phyloP scores from a whole-genome alignment of 495 filamentous ascomycete genomes.

The Talaromyces wortmannii region DNA sequence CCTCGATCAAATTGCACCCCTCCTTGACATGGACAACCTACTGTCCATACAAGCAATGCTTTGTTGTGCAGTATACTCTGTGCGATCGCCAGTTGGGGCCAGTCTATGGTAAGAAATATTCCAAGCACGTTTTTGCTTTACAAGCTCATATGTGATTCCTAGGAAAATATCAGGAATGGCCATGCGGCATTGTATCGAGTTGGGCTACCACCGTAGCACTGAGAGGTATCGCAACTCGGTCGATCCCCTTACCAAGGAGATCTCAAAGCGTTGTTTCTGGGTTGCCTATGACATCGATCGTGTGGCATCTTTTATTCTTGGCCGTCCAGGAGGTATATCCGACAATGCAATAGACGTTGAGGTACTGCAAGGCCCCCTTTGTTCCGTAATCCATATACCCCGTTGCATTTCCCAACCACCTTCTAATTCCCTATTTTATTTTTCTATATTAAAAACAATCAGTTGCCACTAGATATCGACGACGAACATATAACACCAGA shows the following conservation, averaged over 20 bases:
- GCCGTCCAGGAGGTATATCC: constrained; percentile 8
- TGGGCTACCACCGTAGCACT: constrained; percentile 12
- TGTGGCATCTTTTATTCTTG: constrained; percentile 6
- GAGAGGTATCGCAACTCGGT: background rate
- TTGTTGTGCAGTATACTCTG: constrained; percentile 11
- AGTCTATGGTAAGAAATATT: constrained; percentile 8
- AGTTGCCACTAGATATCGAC: constrained; percentile 7
- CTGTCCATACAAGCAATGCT: constrained; percentile 12
- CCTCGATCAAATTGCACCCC: background rate
- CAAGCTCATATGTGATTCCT: background rate
- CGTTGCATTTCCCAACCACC: background rate
- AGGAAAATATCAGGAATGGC: constrained; percentile 12
- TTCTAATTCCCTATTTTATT: background rate
- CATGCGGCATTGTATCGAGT: constrained; percentile 11
- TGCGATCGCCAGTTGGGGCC: constrained; percentile 5
- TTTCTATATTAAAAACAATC: background rate
- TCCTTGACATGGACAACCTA: constrained; percentile 4
- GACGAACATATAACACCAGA: constrained; percentile 1
- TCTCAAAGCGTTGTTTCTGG: constrained; percentile 11
- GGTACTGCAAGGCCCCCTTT: constrained; percentile 2
- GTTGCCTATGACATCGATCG: constrained; percentile 8
- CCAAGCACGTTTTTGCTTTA: background rate
- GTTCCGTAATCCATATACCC: too few species aligned
- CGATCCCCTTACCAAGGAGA: constrained; percentile 2
- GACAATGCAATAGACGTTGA: constrained; percentile 9